These are phyloP conservation scores for Chytriomyces hyalinus DNA, from an alignment of 192 early-diverging fungal species.

Conservation along the genomic window DNA sequence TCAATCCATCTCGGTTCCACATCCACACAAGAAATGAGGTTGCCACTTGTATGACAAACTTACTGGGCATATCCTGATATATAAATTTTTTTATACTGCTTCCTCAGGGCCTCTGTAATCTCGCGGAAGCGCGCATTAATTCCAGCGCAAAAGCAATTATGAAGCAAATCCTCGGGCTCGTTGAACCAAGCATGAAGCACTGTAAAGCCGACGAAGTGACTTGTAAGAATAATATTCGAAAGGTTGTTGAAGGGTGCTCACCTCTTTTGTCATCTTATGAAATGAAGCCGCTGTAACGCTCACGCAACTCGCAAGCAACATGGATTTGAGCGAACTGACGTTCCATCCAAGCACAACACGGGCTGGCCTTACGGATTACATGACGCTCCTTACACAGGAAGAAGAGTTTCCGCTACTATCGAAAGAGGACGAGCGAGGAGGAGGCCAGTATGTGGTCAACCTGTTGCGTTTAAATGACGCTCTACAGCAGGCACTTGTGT, in stretches of 20 bases:
- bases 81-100: too few relatives aligned
- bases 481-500: slow-evolving; percentile 36
- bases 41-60: not conserved
- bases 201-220: slow-evolving; percentile 41
- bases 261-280: not conserved
- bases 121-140: slow-evolving; percentile 44
- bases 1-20: slow-evolving; percentile 40
- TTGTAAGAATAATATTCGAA: slow-evolving; percentile 10
- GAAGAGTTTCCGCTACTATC: slow-evolving; percentile 39
- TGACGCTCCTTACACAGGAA: slow-evolving; percentile 45
- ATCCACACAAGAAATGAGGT: slow-evolving; percentile 41
- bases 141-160: slow-evolving; percentile 41
- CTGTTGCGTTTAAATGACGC: slow-evolving; percentile 15
- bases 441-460: slow-evolving; percentile 44
- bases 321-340: slow-evolving; percentile 11
- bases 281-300: slow-evolving; percentile 21
- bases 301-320: slow-evolving; percentile 11
- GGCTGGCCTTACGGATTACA: slow-evolving; percentile 43
- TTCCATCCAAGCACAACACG: slow-evolving; percentile 23
- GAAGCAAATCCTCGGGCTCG: slow-evolving; percentile 25
- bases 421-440: slow-evolving; percentile 47
- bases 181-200: slow-evolving; percentile 36
- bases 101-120: slow-evolving; percentile 18
- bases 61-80: too few relatives aligned
- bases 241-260: not conserved